Evolutionary conservation across 1,284 basidiomycete species (phyloP).

Genomic region (Leccinum subspadiceum): DNA sequence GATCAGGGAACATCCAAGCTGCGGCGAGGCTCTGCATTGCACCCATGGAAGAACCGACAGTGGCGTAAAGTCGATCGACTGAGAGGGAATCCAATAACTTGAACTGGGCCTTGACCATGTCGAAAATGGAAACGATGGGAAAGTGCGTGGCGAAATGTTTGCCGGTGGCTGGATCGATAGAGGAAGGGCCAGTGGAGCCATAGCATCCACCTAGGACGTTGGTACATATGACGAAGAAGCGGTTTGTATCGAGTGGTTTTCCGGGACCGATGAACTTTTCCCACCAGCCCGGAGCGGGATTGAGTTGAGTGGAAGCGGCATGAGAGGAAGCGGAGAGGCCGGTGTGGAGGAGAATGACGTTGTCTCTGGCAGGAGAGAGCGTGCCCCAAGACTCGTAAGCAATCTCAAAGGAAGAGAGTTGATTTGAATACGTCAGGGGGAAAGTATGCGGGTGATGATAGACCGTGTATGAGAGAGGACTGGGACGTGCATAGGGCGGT

Average conservation of each 20-base stretch:
- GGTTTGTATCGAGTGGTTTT: constrained; percentile 89
- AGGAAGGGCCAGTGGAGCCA: constrained; percentile 92
- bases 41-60: constrained; percentile 94
- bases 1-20: constrained; percentile 87
- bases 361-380: constrained; percentile 75
- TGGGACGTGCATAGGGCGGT: constrained; percentile 74
- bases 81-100: constrained; percentile 82
- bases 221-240: constrained; percentile 93
- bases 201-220: constrained; percentile 98
- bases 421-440: constrained; percentile 69
- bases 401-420: constrained; percentile 78
- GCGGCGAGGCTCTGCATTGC: constrained; percentile 98
- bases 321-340: constrained; percentile 95
- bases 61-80: constrained; percentile 86
- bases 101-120: constrained; percentile 96
- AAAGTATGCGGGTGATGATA: constrained; percentile 67
- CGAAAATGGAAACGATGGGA: constrained; percentile 90
- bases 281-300: constrained; percentile 94
- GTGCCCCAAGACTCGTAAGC: constrained; percentile 99
- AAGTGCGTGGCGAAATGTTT: constrained; percentile 87
- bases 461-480: constrained; percentile 62
- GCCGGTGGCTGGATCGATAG: constrained; percentile 65
- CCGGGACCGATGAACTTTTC: constrained; percentile 97
- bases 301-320: constrained; percentile 80
- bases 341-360: constrained; percentile 96